These are phyloP conservation scores for Cokeromyces recurvatus DNA, from an alignment of 371 early-diverging fungal genomes.

Conservation along the genomic window DNA sequence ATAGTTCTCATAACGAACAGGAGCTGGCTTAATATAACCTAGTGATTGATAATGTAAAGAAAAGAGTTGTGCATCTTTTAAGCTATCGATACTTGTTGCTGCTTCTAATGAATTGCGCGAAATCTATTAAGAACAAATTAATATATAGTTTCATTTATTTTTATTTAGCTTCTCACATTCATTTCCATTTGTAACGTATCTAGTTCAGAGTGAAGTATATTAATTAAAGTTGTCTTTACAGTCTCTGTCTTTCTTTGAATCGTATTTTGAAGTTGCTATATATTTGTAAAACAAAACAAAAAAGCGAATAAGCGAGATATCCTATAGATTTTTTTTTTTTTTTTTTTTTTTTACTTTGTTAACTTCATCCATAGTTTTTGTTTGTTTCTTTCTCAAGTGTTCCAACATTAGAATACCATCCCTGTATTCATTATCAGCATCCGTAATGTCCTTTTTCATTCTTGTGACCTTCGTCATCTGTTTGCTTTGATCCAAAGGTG, in stretches of 20 bases:
- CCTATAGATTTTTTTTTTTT: background rate
- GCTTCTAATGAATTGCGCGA: slow-evolving; percentile 15
- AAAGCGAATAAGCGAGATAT: background rate
- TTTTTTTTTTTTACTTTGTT: slow-evolving; percentile 27
- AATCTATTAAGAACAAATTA: slow-evolving; percentile 5
- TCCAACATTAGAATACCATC: slow-evolving; percentile 48
- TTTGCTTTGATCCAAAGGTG: slow-evolving; percentile 27
- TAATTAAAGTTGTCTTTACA: slow-evolving; percentile 6
- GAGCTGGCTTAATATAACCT: slow-evolving; percentile 33
- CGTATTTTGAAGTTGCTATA: slow-evolving; percentile 16
- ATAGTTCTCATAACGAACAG: slow-evolving; percentile 49
- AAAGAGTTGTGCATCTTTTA: slow-evolving; percentile 28
- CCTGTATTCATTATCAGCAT: slow-evolving; percentile 55
- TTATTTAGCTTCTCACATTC: slow-evolving; percentile 1
- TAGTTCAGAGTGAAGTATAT: slow-evolving; percentile 14
- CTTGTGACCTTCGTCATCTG: slow-evolving; percentile 43
- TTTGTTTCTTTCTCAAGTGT: slow-evolving; percentile 41
- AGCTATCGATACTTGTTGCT: slow-evolving; percentile 27
- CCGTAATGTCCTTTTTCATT: slow-evolving; percentile 51
- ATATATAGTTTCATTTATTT: no score
- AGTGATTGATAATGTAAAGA: slow-evolving; percentile 36
- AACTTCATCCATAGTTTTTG: slow-evolving; percentile 26
- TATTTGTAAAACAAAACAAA: background rate
- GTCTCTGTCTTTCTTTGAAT: slow-evolving; percentile 17
- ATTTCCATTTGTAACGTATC: slow-evolving; percentile 12